These are phyloP conservation scores for Proliferodiscus dingleyae DNA, from an alignment of 2,329 filamentous ascomycete genomes.

Conservation along the genomic window DNA sequence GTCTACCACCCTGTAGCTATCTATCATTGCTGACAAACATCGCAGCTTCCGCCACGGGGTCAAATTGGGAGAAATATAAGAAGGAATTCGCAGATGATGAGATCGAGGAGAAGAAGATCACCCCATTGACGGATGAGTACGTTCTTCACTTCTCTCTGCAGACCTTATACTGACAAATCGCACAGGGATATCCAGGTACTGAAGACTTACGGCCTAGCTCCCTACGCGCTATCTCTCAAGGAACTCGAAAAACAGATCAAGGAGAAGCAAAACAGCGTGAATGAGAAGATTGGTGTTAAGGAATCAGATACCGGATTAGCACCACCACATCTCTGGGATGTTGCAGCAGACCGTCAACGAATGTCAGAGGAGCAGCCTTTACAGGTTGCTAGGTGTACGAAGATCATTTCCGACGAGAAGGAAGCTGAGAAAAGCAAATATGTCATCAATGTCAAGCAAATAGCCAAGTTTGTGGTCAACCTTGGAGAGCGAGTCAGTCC, in stretches of 20 bases:
- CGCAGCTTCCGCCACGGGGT: conserved; percentile 73
- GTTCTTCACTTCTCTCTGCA: conserved; percentile 33
- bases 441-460: conserved; percentile 99
- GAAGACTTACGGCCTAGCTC: conserved; percentile 96
- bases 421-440: conserved; percentile 99
- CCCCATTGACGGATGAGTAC: conserved; percentile 92
- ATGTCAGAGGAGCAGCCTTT: conserved; percentile 98
- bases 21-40: conserved; percentile 6
- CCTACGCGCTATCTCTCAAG: conserved; percentile 89
- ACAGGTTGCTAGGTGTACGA: conserved; percentile 96
- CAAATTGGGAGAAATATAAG: conserved; percentile 97
- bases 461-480: conserved; percentile 98
- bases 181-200: conserved; percentile 95
- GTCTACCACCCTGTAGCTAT: background rate
- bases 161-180: conserved; percentile 31
- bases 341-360: conserved; percentile 93
- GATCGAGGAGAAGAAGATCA: conserved; percentile 99
- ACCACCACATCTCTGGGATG: conserved; percentile 97
- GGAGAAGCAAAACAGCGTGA: conserved; percentile 95
- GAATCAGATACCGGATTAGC: conserved; percentile 98
- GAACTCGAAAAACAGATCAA: conserved; percentile 99
- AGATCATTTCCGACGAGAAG: conserved; percentile 97
- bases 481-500: conserved; percentile 94
- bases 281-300: conserved; percentile 96
- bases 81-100: conserved; percentile 97